Evolutionary conservation across 495 filamentous ascomycete species (phyloP), one percentile per base, ranked within the genome.

Genomic region (Podospora pseudopauciseta): DNA sequence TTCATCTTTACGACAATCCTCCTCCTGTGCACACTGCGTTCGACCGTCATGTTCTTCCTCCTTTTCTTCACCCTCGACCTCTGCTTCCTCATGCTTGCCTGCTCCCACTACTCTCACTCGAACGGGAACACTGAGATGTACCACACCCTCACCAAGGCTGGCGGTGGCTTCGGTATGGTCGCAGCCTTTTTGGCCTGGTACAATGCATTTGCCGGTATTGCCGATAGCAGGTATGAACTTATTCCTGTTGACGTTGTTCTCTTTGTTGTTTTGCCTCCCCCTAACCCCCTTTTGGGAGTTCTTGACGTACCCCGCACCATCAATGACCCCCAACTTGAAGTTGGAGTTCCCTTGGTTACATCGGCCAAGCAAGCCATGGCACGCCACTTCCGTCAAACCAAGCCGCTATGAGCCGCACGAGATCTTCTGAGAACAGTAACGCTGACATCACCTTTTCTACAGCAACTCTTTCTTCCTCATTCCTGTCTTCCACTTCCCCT

Each of bases 1-100:
- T 97, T 97, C 85, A 95, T 99, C 85, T 99, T 99, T 88, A 99
- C 94, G 73, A 89, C 86, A 75, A 82, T 99, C 67, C 79, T 97
- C 64, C 83, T 97, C 54, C 73, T 97, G 78, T 94, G 91, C 87
- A 97, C 95, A 59, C 84, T 97, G 61, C 88, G 91, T 65, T 97
- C 95, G 18, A 97, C 94, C 70, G 89, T 97, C 75, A 94, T 94
- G 73, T 99, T 98, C 89, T 97, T 95, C 89, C 67, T 86, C 67
- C 88, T 99, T 19, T 99, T 98, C 89, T 92, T 98, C 83, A 88
- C 87, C 70, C 92, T 98, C 59, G 95, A 97, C 80, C 68, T 98
- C 62, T 90, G 93, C 71, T 97, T 97, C 87, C 84, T 99, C 67
- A 84, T 96, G 74, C 92, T 99, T 65, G 89, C 88, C 69, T 86